A percentile compares a stretch with the other conserved stretches of the same genome.
Evolutionary conservation across 2,329 filamentous ascomycete species (phyloP).

Genomic region (Monosporascus cannonballus): DNA sequence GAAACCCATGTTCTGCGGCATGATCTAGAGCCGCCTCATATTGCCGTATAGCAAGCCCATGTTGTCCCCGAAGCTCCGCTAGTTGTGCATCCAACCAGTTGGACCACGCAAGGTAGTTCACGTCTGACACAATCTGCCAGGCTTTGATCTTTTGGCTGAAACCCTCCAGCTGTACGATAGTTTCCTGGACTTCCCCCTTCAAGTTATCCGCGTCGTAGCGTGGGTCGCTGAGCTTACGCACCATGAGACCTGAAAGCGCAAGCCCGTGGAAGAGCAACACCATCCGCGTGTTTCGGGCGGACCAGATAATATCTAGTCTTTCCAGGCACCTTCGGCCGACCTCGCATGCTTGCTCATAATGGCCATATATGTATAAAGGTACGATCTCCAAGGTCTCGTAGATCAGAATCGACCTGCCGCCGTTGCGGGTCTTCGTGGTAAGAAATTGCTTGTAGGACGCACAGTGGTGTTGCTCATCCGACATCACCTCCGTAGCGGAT

Average conservation of each 20-base stretch:
- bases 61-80: slow-evolving; percentile 53
- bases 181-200: slow-evolving; percentile 36
- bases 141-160: slow-evolving; percentile 57
- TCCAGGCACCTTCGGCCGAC: slow-evolving; percentile 46
- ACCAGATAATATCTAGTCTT: slow-evolving; percentile 48
- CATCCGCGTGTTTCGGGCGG: slow-evolving; percentile 50
- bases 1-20: slow-evolving; percentile 58
- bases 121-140: slow-evolving; percentile 57
- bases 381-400: slow-evolving; percentile 63
- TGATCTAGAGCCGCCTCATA: slow-evolving; percentile 72
- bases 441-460: slow-evolving; percentile 54
- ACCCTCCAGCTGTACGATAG: slow-evolving; percentile 46
- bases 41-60: slow-evolving; percentile 51
- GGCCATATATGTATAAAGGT: slow-evolving; percentile 57
- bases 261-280: slow-evolving; percentile 56
- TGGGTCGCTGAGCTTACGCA: slow-evolving; percentile 44
- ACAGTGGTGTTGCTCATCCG: slow-evolving; percentile 60
- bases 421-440: slow-evolving; percentile 45
- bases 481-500: slow-evolving; percentile 52
- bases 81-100: slow-evolving; percentile 63
- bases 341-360: slow-evolving; percentile 54
- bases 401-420: slow-evolving; percentile 57
- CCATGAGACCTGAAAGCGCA: slow-evolving; percentile 45
- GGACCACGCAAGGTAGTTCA: slow-evolving; percentile 69
- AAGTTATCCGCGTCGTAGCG: slow-evolving; percentile 36